phyloP scores from a whole-genome alignment of 2,329 filamentous ascomycete genomes.

The Trichoderma atrobrunneum region DNA sequence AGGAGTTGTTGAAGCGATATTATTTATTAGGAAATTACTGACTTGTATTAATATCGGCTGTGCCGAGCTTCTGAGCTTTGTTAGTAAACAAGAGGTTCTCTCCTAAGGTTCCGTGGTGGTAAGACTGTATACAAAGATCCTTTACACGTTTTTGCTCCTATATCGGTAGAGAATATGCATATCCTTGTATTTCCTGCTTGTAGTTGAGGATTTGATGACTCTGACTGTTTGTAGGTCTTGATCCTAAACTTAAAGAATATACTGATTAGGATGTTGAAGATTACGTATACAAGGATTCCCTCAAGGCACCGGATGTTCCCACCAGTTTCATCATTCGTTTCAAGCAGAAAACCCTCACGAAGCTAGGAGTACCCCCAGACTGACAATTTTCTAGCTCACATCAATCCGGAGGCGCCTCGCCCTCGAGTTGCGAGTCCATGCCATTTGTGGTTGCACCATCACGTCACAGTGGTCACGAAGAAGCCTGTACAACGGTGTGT shows the following conservation, averaged over 20 bases:
- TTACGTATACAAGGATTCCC: neutral
- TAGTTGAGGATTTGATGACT: neutral
- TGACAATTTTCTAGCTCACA: slow-evolving; percentile 27
- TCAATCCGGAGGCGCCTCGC: slow-evolving; percentile 57
- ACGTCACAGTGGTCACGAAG: slow-evolving; percentile 41
- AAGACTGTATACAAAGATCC: neutral
- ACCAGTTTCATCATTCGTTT: too few species aligned
- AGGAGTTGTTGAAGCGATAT: too few species aligned
- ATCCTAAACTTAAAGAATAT: neutral
- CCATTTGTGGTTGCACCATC: slow-evolving; percentile 52
- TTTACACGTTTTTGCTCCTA: neutral
- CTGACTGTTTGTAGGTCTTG: neutral
- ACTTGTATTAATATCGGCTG: neutral
- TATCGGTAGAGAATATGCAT: neutral
- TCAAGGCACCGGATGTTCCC: too few species aligned
- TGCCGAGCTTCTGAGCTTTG: too few species aligned
- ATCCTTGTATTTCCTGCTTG: too few species aligned
- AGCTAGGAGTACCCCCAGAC: slow-evolving; percentile 19
- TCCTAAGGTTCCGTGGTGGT: too few species aligned
- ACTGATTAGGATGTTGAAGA: neutral
- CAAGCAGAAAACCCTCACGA: too few species aligned
- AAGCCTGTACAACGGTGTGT: slow-evolving; percentile 50
- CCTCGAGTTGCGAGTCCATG: slow-evolving; percentile 51
- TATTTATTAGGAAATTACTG: too few species aligned
- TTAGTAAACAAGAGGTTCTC: too few species aligned